Evolutionary conservation across 257 asterid genomes (phyloP).

Genomic region (Ajuga chamaepitys): DNA sequence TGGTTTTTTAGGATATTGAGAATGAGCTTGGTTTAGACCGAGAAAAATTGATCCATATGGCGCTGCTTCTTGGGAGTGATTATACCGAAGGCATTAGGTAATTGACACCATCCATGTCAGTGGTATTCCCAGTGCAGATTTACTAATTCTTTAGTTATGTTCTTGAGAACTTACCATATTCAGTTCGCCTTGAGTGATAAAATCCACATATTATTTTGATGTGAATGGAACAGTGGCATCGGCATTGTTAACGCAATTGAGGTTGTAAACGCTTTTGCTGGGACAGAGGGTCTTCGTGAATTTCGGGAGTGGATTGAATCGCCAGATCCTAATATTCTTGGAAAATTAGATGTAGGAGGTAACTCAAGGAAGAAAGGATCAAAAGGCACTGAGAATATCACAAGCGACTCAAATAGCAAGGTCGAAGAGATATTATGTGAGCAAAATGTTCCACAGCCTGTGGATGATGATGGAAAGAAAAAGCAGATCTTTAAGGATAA

Average conservation of each 20-base stretch:
- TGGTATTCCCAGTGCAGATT: background rate
- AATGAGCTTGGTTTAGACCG: conserved; percentile 83
- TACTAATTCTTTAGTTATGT: background rate
- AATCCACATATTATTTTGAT: conserved; percentile 6
- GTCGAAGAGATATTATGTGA: conserved; percentile 18
- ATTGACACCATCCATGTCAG: conserved; percentile 2
- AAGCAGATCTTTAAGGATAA: conserved; percentile 75
- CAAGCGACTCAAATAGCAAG: conserved; percentile 22
- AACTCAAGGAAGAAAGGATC: conserved; percentile 38
- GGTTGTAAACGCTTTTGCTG: conserved; percentile 90
- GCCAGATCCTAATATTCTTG: conserved; percentile 86
- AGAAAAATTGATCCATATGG: conserved; percentile 76
- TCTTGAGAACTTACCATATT: background rate
- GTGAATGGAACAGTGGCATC: conserved; percentile 54
- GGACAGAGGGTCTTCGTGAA: conserved; percentile 69
- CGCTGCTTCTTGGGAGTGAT: conserved; percentile 91
- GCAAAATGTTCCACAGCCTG: conserved; percentile 19
- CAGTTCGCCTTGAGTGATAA: background rate
- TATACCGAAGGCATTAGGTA: conserved; percentile 98
- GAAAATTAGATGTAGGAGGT: conserved; percentile 40
- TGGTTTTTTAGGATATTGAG: conserved; percentile 63
- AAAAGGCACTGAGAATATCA: conserved; percentile 25
- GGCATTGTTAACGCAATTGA: conserved; percentile 97
- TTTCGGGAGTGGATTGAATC: conserved; percentile 97
- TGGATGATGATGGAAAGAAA: conserved; percentile 29